Evolutionary conservation across 768 basidiomycete genomes (phyloP), one percentile per base, ranked within the genome.

Genomic region (Psilocybe cubensis): DNA sequence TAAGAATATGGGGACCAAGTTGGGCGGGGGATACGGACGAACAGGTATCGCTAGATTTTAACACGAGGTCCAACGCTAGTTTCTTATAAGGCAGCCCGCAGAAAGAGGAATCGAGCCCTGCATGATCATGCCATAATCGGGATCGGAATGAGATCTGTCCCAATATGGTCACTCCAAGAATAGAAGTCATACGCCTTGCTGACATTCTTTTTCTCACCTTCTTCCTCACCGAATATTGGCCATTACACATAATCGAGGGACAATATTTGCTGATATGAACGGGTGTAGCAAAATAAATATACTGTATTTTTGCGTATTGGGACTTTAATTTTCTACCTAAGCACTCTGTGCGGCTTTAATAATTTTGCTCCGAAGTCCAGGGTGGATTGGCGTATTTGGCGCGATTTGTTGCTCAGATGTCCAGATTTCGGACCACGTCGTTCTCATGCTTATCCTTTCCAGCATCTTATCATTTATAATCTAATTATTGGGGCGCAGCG

Each of bases 91-190:
- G 68, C 62, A 64, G 47, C 54, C 58, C 56, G 49, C 56, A 56
- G 56, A 61, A 61, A 64, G 65, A 49, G 60, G 52, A 43, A 55
- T 46, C 23, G 54, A 66, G 33, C 65, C 68, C 62, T 66, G 61
- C 46, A 48, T 21, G 41, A 43, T 53, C 40, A 42, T 9, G 53
- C 58, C 46, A 48, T 21, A 21, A 43, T 53, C 41, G 24, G 9
- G 53, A 70, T 72, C 70, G 66, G 64, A 63, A 57, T 52, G 69
- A 70, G 72, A 73, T 73, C 72, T 71, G 28, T 33, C 63, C 56
- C 55, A 47, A 60, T 47, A 33, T 43, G 57, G 38, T 47, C 52
- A 47, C 21, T 41, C 47, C 63, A 33, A 17, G 61, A 68, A 63
- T 46, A 52, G 69, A 56, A 59, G 53, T 25, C 31, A 12, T 12